Percentiles rank a stretch among this genome's conserved stretches.
phyloP scores from a whole-genome alignment of 345 rosid species.

The Noccaea caerulescens region DNA sequence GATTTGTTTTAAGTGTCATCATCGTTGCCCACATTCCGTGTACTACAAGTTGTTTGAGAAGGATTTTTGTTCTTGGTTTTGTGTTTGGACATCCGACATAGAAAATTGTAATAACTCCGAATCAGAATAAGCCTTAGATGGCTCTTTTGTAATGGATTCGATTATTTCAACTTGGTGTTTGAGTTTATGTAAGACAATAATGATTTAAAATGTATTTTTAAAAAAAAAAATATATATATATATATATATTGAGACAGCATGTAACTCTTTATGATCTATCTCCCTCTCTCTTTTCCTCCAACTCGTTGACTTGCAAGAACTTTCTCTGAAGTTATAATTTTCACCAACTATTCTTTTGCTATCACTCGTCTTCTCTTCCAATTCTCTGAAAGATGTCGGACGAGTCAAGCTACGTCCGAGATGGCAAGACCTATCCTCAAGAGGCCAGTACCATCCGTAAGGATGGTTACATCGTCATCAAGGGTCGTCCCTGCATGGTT shows the following conservation, averaged over 20 bases:
- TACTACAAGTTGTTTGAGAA: conserved; percentile 15
- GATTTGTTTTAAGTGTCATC: neutral
- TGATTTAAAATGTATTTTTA: no score
- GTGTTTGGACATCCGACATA: conserved; percentile 9
- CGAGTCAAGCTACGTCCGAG: neutral
- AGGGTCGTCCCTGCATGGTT: neutral
- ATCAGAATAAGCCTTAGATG: neutral
- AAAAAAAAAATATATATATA: no score
- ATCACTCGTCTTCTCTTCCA: no score
- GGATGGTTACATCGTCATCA: neutral
- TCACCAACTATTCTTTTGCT: no score
- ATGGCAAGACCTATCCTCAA: neutral
- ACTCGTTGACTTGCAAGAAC: neutral
- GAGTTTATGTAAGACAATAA: neutral
- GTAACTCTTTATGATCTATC: no score
- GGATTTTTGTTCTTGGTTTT: conserved; percentile 9
- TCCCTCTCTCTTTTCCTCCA: no score
- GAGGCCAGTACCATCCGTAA: neutral
- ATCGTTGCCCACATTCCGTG: neutral
- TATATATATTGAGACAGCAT: no score
- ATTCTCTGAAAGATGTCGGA: neutral
- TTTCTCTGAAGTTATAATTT: no score
- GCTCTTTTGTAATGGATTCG: neutral
- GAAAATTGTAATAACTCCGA: neutral
- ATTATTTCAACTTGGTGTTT: neutral